Evolutionary conservation across 192 early-diverging fungal genomes (phyloP), one percentile per base, ranked within the genome.

Genomic region (Bifiguratus adelaidae): DNA sequence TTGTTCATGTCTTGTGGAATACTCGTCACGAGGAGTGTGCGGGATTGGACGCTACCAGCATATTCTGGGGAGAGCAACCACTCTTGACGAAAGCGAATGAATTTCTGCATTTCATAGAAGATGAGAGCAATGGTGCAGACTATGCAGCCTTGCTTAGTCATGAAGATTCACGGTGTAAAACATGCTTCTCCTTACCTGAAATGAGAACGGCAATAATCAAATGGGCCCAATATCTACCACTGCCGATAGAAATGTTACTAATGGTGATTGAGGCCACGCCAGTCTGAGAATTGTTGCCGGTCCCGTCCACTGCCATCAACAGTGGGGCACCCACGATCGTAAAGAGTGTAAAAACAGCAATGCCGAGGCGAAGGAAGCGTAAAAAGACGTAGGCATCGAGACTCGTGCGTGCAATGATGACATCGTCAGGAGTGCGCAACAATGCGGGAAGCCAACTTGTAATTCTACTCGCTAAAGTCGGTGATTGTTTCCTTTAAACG

Each of bases 341-440:
- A 44, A 81, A 71, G 4, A 68, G 49, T 12, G 43, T 25, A 57
- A 91, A 91, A 30, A 88, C 58, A 0, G 76, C 64, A 27, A 82
- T 72, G 40, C 77, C 73, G 37, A 78, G 65, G 16, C 80, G 72
- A 30, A 86, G 71, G 42, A 82, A 85, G 21, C 78, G 75, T 33
- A 95, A 50, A 48, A 83, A 77, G 72, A 89, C 85, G 54, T 79
- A 95, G 0, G 82, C 70, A 59, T 92, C 89, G 7, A 87, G 65
- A 0, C 85, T 82, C 3, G 72, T 71, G 7, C 63, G 68, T 11
- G 50, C 30, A 27, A 83, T 71, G 16, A 86, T 50, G 1, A 71
- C 64, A 6, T 58, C 63, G 30, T 85, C 78, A 7, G 67, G 56
- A 21, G 65, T 67, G 3, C 50, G 58, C n/a, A 86, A 55, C 6